Evolutionary conservation across 1,139 yeast species (phyloP), one percentile per base, ranked within the genome.

Genomic region (Scheffersomyces illinoinensis): DNA sequence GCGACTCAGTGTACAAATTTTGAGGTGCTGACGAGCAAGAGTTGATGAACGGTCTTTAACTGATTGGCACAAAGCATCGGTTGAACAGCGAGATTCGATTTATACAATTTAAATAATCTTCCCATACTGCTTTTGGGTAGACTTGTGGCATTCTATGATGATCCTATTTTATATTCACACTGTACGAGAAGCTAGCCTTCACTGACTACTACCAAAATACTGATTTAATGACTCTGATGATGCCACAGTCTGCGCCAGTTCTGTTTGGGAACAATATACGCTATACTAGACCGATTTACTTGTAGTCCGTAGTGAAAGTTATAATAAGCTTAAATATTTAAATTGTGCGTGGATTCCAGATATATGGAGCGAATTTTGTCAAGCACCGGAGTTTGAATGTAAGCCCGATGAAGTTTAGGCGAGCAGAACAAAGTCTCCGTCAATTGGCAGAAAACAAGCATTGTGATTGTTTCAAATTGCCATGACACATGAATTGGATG

Each of bases 191-290:
- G 84, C 65, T 68, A 66, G 61, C 65, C 79, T 75, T 77, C 85
- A 62, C 68, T 83, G 87, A 82, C 81, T 82, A 82, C 82, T 73
- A 68, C 70, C 62, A 68, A 78, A 85, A 85, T 73, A 87, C 91
- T 87, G 91, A 87, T 87, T 87, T 87, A 87, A 87, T 87, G 91
- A 87, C 82, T 87, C 91, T 87, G 91, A 87, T 58, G 56, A 59
- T 23, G 24, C 51, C 50, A 48, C 51, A 48, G 51, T n/a, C 19
- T 48, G 43, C 24, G 26, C 21, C 51, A 24, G 24, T 48, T 48
- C 51, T 48, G 24, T 48, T 14, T 48, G 24, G 51, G 24, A 20
- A 48, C 51, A 48, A 48, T 48, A 20, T 24, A 48, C 51, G 24
- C 24, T 24, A 24, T 19, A 48, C 51, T 10, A 6, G 24, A 48